Conservation (phyloP, 495 filamentous ascomycete genomes). For the Chaetomium cochliodes region DNA sequence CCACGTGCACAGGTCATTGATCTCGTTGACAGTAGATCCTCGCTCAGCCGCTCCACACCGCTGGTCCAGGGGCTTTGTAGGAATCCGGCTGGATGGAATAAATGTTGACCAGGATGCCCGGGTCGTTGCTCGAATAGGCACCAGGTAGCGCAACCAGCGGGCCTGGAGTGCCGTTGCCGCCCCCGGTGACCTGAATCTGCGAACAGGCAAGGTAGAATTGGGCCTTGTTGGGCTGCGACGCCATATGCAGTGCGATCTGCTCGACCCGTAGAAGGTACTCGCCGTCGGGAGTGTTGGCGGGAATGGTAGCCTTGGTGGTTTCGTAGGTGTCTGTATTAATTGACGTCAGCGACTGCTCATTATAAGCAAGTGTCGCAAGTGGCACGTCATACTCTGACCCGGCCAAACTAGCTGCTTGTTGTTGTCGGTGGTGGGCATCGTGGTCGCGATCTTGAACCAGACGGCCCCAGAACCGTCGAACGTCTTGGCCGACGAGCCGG, state of each 20-base stretch:
- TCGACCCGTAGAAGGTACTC: conserved; percentile 60
- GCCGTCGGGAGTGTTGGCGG: conserved; percentile 43
- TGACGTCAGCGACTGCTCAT: background rate
- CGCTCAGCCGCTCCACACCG: conserved; percentile 39
- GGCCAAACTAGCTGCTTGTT: conserved; percentile 45
- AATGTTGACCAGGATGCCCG: conserved; percentile 49
- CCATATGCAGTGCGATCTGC: conserved; percentile 53
- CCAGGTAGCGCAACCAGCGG: conserved; percentile 52
- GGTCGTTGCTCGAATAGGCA: conserved; percentile 51
- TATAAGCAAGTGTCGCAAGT: background rate
- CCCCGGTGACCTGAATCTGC: conserved; percentile 55
- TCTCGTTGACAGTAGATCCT: background rate
- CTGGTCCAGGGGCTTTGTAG: conserved; percentile 47
- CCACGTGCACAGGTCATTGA: background rate
- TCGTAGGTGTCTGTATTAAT: conserved; percentile 35
- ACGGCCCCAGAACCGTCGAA: conserved; percentile 50
- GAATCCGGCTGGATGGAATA: conserved; percentile 34
- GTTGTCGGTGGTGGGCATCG: conserved; percentile 40
- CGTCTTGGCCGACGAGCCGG: conserved; percentile 40
- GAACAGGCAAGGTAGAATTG: conserved; percentile 57
- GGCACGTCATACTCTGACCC: conserved; percentile 34
- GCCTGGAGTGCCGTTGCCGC: conserved; percentile 46
- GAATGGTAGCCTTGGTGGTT: conserved; percentile 48
- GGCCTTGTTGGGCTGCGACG: conserved; percentile 42
- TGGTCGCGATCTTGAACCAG: conserved; percentile 55